A percentile compares a stretch with the other conserved stretches of the same genome.
These are phyloP conservation scores for Cystobasidium pallidum DNA, from an alignment of 1,284 basidiomycete species.

Conservation along the genomic window DNA sequence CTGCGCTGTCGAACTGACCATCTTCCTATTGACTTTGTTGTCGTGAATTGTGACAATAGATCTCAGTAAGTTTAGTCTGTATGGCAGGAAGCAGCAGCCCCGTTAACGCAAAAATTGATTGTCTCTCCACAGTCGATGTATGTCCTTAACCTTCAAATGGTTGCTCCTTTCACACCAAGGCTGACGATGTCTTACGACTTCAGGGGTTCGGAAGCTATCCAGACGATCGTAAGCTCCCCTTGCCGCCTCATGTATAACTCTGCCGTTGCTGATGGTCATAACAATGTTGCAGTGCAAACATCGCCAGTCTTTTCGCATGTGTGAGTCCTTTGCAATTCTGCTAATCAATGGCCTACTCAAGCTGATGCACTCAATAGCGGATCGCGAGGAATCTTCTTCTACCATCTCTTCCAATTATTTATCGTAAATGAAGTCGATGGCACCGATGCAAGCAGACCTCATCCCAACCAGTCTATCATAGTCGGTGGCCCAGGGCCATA, in stretches of 20 bases:
- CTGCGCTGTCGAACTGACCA: too few relatives aligned
- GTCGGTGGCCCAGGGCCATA: conserved; percentile 63
- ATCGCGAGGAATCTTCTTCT: conserved; percentile 76
- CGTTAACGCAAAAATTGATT: too few relatives aligned
- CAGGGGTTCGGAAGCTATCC: conserved; percentile 67
- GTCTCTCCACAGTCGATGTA: conserved; percentile 18
- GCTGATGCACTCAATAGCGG: conserved; percentile 58
- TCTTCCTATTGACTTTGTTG: not conserved
- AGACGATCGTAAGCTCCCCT: conserved; percentile 65
- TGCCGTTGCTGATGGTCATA: not conserved
- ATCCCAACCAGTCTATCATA: conserved; percentile 32
- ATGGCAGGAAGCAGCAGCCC: too few relatives aligned
- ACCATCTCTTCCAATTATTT: conserved; percentile 88
- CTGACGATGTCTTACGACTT: conserved; percentile 24
- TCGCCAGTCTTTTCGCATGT: conserved; percentile 40
- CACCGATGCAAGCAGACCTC: conserved; percentile 64
- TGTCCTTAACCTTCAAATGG: not conserved
- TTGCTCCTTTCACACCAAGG: not conserved
- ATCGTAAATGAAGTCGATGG: conserved; percentile 73
- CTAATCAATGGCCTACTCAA: not conserved
- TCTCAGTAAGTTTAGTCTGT: conserved; percentile 25
- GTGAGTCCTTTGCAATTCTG: not conserved
- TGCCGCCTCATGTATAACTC: not conserved
- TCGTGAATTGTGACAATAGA: not conserved
- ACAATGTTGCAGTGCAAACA: conserved; percentile 14